phyloP scores from a whole-genome alignment of 164 flowering plant species.

The Sextonia rubra region DNA sequence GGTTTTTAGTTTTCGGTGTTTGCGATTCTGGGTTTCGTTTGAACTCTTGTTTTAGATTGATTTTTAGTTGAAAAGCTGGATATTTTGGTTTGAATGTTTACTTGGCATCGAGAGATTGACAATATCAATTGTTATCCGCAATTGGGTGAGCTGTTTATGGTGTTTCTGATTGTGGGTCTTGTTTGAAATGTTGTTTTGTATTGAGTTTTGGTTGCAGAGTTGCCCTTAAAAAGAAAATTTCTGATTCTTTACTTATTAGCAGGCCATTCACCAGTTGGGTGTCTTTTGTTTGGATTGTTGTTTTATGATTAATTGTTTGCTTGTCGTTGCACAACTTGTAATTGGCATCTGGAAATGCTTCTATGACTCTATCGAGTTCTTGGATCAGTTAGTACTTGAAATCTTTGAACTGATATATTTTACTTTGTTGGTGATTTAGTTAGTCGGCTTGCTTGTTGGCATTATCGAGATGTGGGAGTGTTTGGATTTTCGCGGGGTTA shows the following conservation, averaged over 20 bases:
- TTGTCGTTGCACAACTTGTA: slow-evolving; percentile 19
- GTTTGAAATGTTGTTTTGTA: background rate
- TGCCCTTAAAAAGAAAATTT: no score
- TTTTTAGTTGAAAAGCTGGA: no score
- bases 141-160: background rate
- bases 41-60: background rate
- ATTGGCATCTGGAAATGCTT: background rate
- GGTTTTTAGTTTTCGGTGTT: background rate
- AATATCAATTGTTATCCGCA: background rate
- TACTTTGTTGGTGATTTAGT: background rate
- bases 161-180: background rate
- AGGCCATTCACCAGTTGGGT: no score
- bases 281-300: no score
- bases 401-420: background rate
- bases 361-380: no score
- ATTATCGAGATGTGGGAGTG: background rate
- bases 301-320: no score
- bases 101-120: slow-evolving; percentile 22
- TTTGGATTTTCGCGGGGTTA: background rate
- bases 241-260: no score
- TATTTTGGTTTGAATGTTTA: no score
- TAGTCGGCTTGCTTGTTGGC: background rate
- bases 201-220: no score
- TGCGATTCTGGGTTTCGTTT: background rate
- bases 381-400: background rate